Evolutionary conservation across 2,329 filamentous ascomycete genomes (phyloP).

Genomic region (Coniochaeta sp.): DNA sequence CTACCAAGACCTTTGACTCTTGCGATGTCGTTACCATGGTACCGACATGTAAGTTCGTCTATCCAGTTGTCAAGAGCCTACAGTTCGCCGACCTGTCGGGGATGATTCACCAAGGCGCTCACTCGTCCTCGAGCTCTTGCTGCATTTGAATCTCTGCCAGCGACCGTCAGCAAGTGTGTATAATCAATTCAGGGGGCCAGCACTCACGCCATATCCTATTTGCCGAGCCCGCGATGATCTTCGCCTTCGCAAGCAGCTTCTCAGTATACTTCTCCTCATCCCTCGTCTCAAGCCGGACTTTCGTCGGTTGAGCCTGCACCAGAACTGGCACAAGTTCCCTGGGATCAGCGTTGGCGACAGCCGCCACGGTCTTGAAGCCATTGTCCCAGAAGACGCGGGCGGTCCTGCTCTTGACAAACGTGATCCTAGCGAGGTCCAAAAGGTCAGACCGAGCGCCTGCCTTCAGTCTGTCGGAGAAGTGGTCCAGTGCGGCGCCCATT

Average conservation of each 20-base stretch:
- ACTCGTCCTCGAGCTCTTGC: conserved; percentile 40
- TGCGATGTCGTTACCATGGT: neutral
- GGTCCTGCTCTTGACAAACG: conserved; percentile 71
- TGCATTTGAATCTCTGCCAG: conserved; percentile 41
- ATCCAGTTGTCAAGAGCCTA: neutral
- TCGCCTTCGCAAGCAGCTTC: conserved; percentile 60
- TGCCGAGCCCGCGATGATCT: conserved; percentile 61
- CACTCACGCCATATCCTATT: conserved; percentile 61
- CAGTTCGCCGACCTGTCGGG: neutral
- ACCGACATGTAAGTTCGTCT: neutral
- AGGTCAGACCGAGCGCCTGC: conserved; percentile 67
- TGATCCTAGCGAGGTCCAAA: conserved; percentile 62
- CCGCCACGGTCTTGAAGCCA: conserved; percentile 61
- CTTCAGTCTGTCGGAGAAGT: conserved; percentile 67
- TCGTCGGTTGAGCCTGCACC: conserved; percentile 65
- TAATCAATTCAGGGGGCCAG: neutral
- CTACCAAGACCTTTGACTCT: neutral
- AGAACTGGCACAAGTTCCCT: conserved; percentile 64
- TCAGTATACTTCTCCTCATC: conserved; percentile 55
- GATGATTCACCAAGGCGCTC: neutral
- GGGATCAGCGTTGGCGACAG: conserved; percentile 62
- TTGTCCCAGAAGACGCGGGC: conserved; percentile 71
- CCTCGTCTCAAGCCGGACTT: conserved; percentile 46
- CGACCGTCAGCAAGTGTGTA: neutral
- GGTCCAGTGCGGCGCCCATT: conserved; percentile 64